Evolutionary conservation across 495 filamentous ascomycete genomes (phyloP), one percentile per base, ranked within the genome.

Genomic region (Cercophora scortea): DNA sequence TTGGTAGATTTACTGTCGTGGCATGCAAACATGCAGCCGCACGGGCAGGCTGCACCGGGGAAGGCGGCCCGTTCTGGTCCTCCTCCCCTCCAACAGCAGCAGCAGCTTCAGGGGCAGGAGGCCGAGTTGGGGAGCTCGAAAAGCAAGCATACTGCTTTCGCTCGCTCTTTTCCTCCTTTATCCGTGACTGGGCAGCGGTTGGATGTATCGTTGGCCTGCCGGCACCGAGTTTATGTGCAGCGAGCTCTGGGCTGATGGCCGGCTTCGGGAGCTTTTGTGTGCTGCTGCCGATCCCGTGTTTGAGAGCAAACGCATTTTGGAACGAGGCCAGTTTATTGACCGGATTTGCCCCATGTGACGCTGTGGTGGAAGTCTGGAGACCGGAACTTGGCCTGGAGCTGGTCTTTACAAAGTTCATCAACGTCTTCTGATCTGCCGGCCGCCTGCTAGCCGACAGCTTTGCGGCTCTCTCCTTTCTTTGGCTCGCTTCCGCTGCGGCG

Each of bases 121-220:
- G 64, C 38, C 59, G 59, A 1, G 63, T 54, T 10, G 74, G 74
- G 11, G 74, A 77, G 56, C 74, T 77, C 1, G 74, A 77, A 45
- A 77, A 77, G 49, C 64, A 71, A 8, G 64, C 34, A 47, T 77
- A 77, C n/a, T 68, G 65, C 48, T 72, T 73, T 15, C 47, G 10
- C 15, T 42, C 43, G 0, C 11, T 32, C 0, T 53, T 12, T 0
- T 44, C 38, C 2, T 55, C 50, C 1, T 59, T 59, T 44, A 52
- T 61, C 9, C 50, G 50, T 6, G 19, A 44, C 10, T 19, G 32
- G 43, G 43, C 43, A 17, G 19, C 19, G 8, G 45, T 25, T 6
- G 57, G 53, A 0, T 58, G 53, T 38, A 54, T 54, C n/a, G 55
- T 41, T 41, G 54, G 38, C 25, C 61, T 64, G 9, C 61, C 66